These are phyloP conservation scores for Pseudisothecium myosuroides DNA, from an alignment of 225 moss, liverwort and hornwort species.

Conservation along the genomic window DNA sequence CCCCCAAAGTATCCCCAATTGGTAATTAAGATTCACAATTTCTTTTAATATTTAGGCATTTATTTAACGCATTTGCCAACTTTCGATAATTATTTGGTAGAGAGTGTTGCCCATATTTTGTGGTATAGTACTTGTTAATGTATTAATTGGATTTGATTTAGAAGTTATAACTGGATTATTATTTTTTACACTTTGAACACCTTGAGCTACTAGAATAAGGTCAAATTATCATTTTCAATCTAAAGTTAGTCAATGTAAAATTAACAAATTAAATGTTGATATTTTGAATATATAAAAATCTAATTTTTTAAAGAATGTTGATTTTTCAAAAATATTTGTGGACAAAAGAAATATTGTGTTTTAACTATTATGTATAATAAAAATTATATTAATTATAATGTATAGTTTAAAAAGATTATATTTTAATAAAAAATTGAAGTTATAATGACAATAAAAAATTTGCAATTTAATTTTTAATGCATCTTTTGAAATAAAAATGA, in stretches of 20 bases:
- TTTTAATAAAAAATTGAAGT: neutral
- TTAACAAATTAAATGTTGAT: neutral
- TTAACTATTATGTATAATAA: neutral
- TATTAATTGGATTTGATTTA: neutral
- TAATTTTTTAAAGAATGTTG: neutral
- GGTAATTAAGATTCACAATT: rapidly evolving
- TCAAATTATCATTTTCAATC: neutral
- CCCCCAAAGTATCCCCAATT: neutral
- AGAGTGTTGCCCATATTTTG: neutral
- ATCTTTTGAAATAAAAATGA: neutral
- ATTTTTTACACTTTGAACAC: neutral
- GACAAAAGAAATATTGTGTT: neutral
- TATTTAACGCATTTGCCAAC: neutral
- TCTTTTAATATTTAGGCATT: too few relatives aligned
- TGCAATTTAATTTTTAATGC: neutral
- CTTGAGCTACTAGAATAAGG: neutral
- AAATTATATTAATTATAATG: neutral
- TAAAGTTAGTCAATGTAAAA: neutral
- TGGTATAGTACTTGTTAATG: neutral
- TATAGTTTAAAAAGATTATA: neutral
- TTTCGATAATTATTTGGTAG: neutral
- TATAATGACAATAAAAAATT: neutral
- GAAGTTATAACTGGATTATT: neutral
- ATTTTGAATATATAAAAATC: neutral
- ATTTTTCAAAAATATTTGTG: neutral